phyloP scores from a whole-genome alignment of 2,329 filamentous ascomycete species.

The Dryadomyces sulphureus region DNA sequence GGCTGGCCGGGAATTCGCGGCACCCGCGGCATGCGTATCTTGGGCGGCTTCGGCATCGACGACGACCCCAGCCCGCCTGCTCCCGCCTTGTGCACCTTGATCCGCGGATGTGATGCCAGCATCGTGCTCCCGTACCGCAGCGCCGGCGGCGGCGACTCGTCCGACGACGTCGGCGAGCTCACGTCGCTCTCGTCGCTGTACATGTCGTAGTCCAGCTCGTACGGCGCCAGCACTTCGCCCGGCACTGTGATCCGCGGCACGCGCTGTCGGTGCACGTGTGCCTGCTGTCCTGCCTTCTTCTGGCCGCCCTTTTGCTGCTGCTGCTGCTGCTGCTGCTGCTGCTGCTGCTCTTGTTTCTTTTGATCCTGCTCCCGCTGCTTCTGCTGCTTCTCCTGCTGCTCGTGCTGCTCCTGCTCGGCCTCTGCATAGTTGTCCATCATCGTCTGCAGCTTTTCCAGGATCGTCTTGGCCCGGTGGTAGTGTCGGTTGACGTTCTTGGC shows the following conservation, averaged over 20 bases:
- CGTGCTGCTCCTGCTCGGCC: slow-evolving; percentile 34
- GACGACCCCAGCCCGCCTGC: neutral
- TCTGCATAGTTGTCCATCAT: slow-evolving; percentile 47
- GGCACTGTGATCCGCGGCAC: slow-evolving; percentile 49
- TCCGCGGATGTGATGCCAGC: slow-evolving; percentile 24
- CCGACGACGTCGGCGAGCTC: slow-evolving; percentile 14
- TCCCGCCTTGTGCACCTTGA: slow-evolving; percentile 28
- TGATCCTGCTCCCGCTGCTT: slow-evolving; percentile 20
- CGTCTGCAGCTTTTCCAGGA: slow-evolving; percentile 41
- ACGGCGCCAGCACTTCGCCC: slow-evolving; percentile 50
- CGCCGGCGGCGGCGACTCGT: slow-evolving; percentile 20
- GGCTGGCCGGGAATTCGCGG: slow-evolving; percentile 12
- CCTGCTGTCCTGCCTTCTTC: slow-evolving; percentile 1
- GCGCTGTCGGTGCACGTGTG: slow-evolving; percentile 21
- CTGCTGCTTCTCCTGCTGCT: slow-evolving; percentile 36
- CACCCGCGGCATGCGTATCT: slow-evolving; percentile 19
- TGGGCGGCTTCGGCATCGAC: slow-evolving; percentile 26
- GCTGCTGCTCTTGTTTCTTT: slow-evolving; percentile 41
- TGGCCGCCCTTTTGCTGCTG: neutral
- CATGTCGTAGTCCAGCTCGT: slow-evolving; percentile 47
- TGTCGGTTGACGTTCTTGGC: slow-evolving; percentile 48
- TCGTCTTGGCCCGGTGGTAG: slow-evolving; percentile 42
- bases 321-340: slow-evolving; percentile 36
- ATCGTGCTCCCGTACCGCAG: slow-evolving; percentile 4
- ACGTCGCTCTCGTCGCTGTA: slow-evolving; percentile 37